Evolutionary conservation across 108 stramenopile genomes (phyloP).

Genomic region (Cyclotella baltica): DNA sequence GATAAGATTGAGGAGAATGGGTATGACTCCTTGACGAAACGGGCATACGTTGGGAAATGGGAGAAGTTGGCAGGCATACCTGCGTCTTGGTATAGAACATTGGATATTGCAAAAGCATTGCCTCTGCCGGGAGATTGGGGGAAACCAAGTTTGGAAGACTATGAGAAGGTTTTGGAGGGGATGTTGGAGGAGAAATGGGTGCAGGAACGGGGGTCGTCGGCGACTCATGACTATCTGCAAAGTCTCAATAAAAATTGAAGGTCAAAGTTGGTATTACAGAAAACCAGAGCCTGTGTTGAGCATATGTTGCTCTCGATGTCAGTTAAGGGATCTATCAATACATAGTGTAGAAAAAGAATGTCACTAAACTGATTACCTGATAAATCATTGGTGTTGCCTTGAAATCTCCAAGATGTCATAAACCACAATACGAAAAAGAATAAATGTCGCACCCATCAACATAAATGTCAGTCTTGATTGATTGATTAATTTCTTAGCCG

Average conservation of each 20-base stretch:
- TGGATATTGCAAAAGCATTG: constrained; percentile 74
- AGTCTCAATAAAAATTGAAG: constrained; percentile 14
- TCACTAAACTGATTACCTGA: too few relatives aligned
- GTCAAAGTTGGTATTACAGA: too few relatives aligned
- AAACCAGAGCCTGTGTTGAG: too few relatives aligned
- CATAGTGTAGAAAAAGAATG: too few relatives aligned
- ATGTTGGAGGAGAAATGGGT: constrained; percentile 45
- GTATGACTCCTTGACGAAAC: constrained; percentile 93
- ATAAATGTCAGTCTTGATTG: too few relatives aligned
- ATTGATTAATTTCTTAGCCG: too few relatives aligned
- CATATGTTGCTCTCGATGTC: not conserved
- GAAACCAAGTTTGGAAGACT: constrained; percentile 48
- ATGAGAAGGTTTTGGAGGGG: constrained; percentile 44
- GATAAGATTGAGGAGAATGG: constrained; percentile 94
- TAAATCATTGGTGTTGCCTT: too few relatives aligned
- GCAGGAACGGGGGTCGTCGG: constrained; percentile 1
- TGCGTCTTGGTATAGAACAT: constrained; percentile 91
- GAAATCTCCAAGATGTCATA: too few relatives aligned
- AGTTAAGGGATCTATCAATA: too few relatives aligned
- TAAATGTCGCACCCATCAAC: too few relatives aligned
- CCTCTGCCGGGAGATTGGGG: constrained; percentile 82
- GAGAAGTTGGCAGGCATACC: constrained; percentile 96
- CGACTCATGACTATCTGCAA: constrained; percentile 3
- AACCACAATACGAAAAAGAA: too few relatives aligned
- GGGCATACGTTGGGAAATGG: constrained; percentile 96